These are phyloP conservation scores for Pestalotiopsis sp. DNA, from an alignment of 2,329 filamentous ascomycete species.

Conservation along the genomic window DNA sequence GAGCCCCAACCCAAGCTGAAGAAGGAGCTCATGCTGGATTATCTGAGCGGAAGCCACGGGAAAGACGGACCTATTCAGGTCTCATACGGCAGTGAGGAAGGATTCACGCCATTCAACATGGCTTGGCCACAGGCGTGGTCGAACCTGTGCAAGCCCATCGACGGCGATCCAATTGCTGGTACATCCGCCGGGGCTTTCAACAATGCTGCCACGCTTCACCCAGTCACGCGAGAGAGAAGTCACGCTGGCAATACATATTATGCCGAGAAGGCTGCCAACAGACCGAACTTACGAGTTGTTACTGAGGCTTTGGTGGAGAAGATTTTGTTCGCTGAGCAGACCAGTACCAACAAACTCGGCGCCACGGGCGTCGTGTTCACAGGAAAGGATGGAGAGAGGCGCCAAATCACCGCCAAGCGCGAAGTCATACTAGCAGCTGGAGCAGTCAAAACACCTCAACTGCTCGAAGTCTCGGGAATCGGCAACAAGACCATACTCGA, in stretches of 20 bases:
- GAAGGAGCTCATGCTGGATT: conserved; percentile 4
- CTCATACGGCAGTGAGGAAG: conserved; percentile 39
- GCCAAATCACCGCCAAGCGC: conserved; percentile 17
- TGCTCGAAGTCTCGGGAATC: conserved; percentile 39
- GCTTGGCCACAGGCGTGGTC: conserved; percentile 41
- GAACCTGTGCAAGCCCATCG: conserved; percentile 34
- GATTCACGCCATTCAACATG: conserved; percentile 31
- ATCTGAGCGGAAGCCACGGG: conserved; percentile 30
- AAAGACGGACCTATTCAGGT: conserved; percentile 37
- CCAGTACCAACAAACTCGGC: conserved; percentile 21
- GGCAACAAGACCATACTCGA: conserved; percentile 42
- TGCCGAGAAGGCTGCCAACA: conserved; percentile 30
- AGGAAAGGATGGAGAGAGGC: conserved; percentile 20
- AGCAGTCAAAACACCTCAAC: conserved; percentile 37
- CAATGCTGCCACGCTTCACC: conserved; percentile 34
- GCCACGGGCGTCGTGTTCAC: conserved; percentile 37
- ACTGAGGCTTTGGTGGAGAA: conserved; percentile 37
- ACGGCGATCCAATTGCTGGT: conserved; percentile 34
- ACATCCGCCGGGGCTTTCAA: conserved; percentile 36
- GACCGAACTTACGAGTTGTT: conserved; percentile 37
- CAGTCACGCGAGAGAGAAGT: conserved; percentile 33
- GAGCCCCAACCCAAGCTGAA: conserved; percentile 3
- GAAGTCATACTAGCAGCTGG: conserved; percentile 48
- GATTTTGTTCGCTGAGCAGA: conserved; percentile 28
- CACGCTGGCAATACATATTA: conserved; percentile 38